phyloP scores from a whole-genome alignment of 2,329 filamentous ascomycete genomes.

The Exophiala oligosperma region DNA sequence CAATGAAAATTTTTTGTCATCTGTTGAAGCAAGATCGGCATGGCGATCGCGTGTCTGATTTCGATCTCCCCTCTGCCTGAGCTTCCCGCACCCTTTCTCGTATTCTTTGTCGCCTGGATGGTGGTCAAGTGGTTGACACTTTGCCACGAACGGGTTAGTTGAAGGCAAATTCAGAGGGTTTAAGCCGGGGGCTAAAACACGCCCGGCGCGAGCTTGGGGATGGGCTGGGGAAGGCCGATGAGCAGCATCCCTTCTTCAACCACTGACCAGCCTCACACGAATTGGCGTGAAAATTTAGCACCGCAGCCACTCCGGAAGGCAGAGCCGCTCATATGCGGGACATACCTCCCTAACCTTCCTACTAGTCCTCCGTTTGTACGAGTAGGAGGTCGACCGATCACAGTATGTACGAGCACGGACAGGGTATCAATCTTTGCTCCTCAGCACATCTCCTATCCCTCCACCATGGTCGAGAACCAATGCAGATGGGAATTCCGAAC shows the following conservation, averaged over 20 bases:
- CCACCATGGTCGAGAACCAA: too few relatives aligned
- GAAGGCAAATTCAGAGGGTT: not conserved
- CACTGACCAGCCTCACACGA: not conserved
- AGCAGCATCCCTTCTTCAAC: not conserved
- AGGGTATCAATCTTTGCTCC: too few relatives aligned
- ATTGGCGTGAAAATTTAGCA: not conserved
- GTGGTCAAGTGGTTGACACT: not conserved
- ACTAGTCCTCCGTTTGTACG: too few relatives aligned
- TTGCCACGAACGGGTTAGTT: not conserved
- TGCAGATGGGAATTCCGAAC: too few relatives aligned
- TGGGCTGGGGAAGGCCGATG: not conserved
- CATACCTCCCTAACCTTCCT: not conserved
- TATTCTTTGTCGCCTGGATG: too few relatives aligned
- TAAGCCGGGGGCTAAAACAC: not conserved
- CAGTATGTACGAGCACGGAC: too few relatives aligned
- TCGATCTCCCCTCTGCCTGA: not conserved
- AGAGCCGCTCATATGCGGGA: not conserved
- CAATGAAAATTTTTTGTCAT: not conserved
- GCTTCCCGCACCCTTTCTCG: not conserved
- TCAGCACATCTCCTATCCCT: too few relatives aligned
- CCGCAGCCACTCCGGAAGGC: not conserved
- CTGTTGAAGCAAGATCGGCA: not conserved
- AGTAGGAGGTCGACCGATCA: too few relatives aligned
- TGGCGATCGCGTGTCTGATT: not conserved
- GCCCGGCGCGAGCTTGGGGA: not conserved